These are phyloP conservation scores for Mycosphaerelloides madeirae DNA, from an alignment of 2,329 filamentous ascomycete species.

Conservation along the genomic window DNA sequence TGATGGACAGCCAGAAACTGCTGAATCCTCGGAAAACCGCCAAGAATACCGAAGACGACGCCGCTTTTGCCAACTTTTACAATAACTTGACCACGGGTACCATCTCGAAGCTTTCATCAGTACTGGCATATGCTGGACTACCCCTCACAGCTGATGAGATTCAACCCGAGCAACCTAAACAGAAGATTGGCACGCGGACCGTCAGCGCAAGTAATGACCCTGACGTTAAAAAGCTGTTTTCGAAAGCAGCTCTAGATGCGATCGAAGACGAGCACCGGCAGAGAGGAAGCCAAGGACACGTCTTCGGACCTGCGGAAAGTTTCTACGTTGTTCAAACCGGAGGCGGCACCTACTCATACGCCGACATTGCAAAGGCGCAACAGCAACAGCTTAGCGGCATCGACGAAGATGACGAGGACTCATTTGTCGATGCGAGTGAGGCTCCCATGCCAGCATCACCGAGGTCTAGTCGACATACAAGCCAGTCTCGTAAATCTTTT, in stretches of 20 bases:
- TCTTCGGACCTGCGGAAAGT: constrained; percentile 55
- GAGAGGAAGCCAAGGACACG: constrained; percentile 48
- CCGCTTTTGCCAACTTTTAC: constrained; percentile 87
- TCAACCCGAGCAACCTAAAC: constrained; percentile 21
- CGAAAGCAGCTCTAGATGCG: constrained; percentile 75
- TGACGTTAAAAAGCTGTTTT: constrained; percentile 79
- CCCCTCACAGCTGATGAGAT: constrained; percentile 53
- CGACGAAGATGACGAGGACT: constrained; percentile 61
- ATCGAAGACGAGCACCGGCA: constrained; percentile 58
- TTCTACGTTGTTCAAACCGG: constrained; percentile 95
- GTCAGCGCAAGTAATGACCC: constrained; percentile 43
- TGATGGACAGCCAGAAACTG: constrained; percentile 28
- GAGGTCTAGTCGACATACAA: constrained; percentile 37
- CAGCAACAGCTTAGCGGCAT: constrained; percentile 37
- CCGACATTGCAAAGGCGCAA: constrained; percentile 61
- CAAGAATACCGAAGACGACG: constrained; percentile 38
- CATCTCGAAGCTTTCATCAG: constrained; percentile 82
- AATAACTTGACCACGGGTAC: constrained; percentile 76
- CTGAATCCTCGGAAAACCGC: constrained; percentile 9
- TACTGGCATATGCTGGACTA: constrained; percentile 86
- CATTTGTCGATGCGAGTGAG: constrained; percentile 85
- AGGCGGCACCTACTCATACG: constrained; percentile 88
- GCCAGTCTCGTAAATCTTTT: constrained; percentile 32
- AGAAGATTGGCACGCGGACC: constrained; percentile 30
- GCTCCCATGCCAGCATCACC: constrained; percentile 47